A percentile compares a stretch with the other conserved stretches of the same genome.
Conservation (phyloP, 805 yeast genomes). For the Danielia reshetovae region DNA sequence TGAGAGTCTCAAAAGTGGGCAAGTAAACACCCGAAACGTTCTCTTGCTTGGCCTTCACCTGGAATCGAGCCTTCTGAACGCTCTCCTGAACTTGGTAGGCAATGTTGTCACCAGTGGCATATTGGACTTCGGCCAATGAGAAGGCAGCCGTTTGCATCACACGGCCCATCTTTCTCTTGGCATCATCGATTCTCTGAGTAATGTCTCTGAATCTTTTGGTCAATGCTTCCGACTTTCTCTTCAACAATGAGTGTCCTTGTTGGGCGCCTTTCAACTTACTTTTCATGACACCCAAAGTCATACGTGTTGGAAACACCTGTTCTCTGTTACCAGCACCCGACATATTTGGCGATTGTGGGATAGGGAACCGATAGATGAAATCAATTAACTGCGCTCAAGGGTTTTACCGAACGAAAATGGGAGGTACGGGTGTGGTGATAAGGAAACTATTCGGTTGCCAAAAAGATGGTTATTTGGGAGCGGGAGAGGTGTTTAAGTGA, state of each 20-base stretch:
- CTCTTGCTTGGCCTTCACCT: slow-evolving; percentile 87
- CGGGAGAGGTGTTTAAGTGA: no score
- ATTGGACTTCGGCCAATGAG: slow-evolving; percentile 93
- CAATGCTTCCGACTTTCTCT: slow-evolving; percentile 94
- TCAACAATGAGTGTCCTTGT: slow-evolving; percentile 89
- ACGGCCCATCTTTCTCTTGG: slow-evolving; percentile 95
- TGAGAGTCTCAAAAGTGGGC: slow-evolving; percentile 85
- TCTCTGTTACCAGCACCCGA: slow-evolving; percentile 80
- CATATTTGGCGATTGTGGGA: slow-evolving; percentile 30
- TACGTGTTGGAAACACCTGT: slow-evolving; percentile 95
- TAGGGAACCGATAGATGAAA: not conserved
- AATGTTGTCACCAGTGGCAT: slow-evolving; percentile 95
- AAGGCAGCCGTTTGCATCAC: slow-evolving; percentile 99
- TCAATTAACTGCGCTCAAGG: slow-evolving; percentile 2
- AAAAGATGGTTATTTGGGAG: no score
- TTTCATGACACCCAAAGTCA: slow-evolving; percentile 95
- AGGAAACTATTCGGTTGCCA: no score
- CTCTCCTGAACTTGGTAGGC: slow-evolving; percentile 95
- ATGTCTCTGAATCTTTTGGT: slow-evolving; percentile 96
- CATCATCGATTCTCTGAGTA: slow-evolving; percentile 88
- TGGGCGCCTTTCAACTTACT: slow-evolving; percentile 95
- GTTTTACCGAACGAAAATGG: slow-evolving; percentile 8
- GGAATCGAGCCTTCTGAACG: slow-evolving; percentile 86
- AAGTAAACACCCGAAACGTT: slow-evolving; percentile 93
- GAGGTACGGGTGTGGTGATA: slow-evolving; percentile 7